Evolutionary conservation across 1,139 yeast species (phyloP).

Genomic region (Wickerhamomyces sp.): DNA sequence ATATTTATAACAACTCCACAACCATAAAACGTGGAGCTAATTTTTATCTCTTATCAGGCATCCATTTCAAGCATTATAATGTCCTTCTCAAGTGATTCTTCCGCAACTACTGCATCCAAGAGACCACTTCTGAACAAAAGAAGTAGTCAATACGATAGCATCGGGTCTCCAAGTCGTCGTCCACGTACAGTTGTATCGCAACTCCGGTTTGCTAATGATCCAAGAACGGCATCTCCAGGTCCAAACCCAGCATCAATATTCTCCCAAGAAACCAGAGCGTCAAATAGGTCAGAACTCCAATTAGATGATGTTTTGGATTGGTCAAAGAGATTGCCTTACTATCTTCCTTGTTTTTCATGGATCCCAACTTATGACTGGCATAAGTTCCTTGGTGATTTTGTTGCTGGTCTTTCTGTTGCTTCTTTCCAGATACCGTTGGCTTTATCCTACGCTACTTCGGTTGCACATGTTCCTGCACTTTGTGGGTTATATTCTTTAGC

Average conservation of each 20-base stretch:
- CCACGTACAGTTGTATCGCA: constrained; percentile 13
- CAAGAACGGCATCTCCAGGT: constrained; percentile 3
- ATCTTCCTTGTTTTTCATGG: constrained; percentile 83
- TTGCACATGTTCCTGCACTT: constrained; percentile 87
- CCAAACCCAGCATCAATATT: constrained; percentile 10
- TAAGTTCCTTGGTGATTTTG: constrained; percentile 64
- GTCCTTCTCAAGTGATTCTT: too few species aligned
- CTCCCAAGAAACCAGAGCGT: constrained; percentile 7
- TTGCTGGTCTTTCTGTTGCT: constrained; percentile 85
- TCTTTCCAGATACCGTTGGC: constrained; percentile 90
- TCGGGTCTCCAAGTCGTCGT: constrained; percentile 13
- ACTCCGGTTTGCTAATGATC: not conserved
- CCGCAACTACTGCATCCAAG: constrained; percentile 6
- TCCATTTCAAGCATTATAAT: not conserved
- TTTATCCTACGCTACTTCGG: constrained; percentile 81
- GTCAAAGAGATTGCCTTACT: constrained; percentile 47
- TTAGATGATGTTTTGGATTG: constrained; percentile 25
- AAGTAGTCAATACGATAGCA: constrained; percentile 9
- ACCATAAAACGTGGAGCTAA: too few species aligned
- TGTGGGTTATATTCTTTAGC: constrained; percentile 83
- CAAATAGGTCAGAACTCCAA: constrained; percentile 1
- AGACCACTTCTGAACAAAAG: constrained; percentile 8
- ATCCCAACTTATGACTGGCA: constrained; percentile 49
- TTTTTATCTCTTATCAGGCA: too few species aligned
- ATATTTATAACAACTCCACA: too few species aligned